Evolutionary conservation across 2,329 filamentous ascomycete species (phyloP).

Genomic region (Xylaria sp.): DNA sequence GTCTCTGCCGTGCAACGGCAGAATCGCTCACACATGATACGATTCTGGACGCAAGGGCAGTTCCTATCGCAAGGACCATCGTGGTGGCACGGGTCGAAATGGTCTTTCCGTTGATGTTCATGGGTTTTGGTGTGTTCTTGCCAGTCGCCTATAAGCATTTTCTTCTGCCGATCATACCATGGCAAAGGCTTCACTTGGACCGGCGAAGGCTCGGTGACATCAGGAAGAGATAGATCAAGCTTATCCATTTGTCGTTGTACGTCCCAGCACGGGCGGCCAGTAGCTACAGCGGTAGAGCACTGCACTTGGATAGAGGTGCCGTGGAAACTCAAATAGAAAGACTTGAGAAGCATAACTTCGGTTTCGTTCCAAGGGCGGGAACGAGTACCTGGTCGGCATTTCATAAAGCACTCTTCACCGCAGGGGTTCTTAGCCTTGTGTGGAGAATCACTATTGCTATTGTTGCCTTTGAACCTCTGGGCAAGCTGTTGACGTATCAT

Average conservation of each 20-base stretch:
- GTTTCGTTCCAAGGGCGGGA: slow-evolving; percentile 60
- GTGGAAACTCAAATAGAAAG: slow-evolving; percentile 58
- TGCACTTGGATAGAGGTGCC: slow-evolving; percentile 58
- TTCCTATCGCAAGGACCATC: slow-evolving; percentile 71
- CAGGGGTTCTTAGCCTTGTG: slow-evolving; percentile 52
- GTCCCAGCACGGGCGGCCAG: slow-evolving; percentile 65
- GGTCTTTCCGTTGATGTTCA: slow-evolving; percentile 65
- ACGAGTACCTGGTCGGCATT: slow-evolving; percentile 49
- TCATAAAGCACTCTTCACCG: slow-evolving; percentile 57
- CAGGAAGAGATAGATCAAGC: slow-evolving; percentile 52
- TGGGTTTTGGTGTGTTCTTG: slow-evolving; percentile 66
- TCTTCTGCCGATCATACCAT: slow-evolving; percentile 69
- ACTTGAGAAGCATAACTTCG: slow-evolving; percentile 61
- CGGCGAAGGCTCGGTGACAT: slow-evolving; percentile 44
- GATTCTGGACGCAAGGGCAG: slow-evolving; percentile 71
- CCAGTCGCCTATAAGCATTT: slow-evolving; percentile 65
- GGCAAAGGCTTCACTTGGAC: slow-evolving; percentile 58
- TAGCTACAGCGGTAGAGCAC: slow-evolving; percentile 62
- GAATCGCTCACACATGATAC: slow-evolving; percentile 77
- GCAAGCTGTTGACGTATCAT: slow-evolving; percentile 49
- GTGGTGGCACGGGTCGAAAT: slow-evolving; percentile 75
- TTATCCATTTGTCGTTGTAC: slow-evolving; percentile 59
- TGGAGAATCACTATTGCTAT: slow-evolving; percentile 37
- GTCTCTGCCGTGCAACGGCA: slow-evolving; percentile 71
- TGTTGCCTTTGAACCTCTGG: slow-evolving; percentile 35